A percentile compares a stretch with the other conserved stretches of the same genome.
Evolutionary conservation across 1,139 yeast genomes (phyloP).

Genomic region (Pichia sp.): DNA sequence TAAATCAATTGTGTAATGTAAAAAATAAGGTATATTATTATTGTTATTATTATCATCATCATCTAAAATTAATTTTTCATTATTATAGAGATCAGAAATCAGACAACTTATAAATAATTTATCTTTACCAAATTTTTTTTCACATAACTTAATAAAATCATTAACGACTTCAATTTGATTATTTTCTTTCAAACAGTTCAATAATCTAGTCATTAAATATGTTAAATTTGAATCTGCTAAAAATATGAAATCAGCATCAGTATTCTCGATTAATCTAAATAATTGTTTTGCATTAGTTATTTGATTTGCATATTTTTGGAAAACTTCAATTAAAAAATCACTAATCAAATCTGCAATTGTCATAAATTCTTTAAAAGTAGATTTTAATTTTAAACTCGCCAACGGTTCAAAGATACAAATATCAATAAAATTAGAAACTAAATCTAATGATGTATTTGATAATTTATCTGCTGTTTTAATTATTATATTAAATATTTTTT

Average conservation of each 20-base stretch:
- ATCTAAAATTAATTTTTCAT: not conserved
- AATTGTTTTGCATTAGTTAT: not conserved
- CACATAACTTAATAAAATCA: conserved; percentile 7
- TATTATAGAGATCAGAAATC: conserved; percentile 9
- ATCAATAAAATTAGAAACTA: not conserved
- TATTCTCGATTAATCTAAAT: conserved; percentile 5
- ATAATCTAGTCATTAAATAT: conserved; percentile 1
- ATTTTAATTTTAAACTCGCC: conserved; percentile 1
- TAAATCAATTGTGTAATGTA: conserved; percentile 8
- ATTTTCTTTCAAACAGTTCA: conserved; percentile 1
- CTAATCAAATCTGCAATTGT: conserved; percentile 1
- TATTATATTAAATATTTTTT: conserved; percentile 2
- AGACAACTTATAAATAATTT: conserved; percentile 7
- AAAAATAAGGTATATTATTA: conserved; percentile 4
- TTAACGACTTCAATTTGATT: conserved; percentile 4
- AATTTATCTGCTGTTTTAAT: not conserved
- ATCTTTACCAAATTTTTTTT: conserved; percentile 4
- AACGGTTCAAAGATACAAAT: conserved; percentile 4
- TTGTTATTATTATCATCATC: not conserved
- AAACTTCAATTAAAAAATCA: conserved; percentile 2
- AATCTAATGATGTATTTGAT: not conserved
- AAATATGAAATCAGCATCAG: conserved; percentile 8
- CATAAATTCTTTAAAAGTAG: conserved; percentile 1
- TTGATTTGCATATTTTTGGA: not conserved
- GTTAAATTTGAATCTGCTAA: not conserved